A percentile compares a stretch with the other conserved stretches of the same genome.
Evolutionary conservation across 2,329 filamentous ascomycete species (phyloP).

Genomic region (Fusarium citri): DNA sequence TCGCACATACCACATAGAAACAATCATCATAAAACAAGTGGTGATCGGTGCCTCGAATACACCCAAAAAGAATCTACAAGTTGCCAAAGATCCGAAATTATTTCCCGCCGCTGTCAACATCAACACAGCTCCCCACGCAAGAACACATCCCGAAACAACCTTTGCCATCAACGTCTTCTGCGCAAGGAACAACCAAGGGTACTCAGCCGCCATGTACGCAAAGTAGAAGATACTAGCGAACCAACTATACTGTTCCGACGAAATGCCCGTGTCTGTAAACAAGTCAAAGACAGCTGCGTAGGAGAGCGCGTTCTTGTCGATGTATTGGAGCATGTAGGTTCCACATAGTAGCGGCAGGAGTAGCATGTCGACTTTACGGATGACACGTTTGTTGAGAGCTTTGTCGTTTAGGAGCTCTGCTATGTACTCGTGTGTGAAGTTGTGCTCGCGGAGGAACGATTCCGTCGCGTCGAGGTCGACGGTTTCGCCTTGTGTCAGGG

Average conservation of each 20-base stretch:
- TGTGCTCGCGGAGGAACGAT: constrained; percentile 37
- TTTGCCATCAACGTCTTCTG: constrained; percentile 53
- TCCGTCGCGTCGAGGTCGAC: constrained; percentile 34
- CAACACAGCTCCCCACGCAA: constrained; percentile 54
- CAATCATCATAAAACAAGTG: constrained; percentile 63
- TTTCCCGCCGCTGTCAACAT: constrained; percentile 56
- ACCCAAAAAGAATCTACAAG: constrained; percentile 60
- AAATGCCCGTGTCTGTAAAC: constrained; percentile 60
- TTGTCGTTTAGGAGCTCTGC: constrained; percentile 30
- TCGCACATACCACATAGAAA: constrained; percentile 61
- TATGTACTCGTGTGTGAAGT: constrained; percentile 38
- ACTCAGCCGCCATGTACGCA: constrained; percentile 58
- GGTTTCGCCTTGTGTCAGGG: constrained; percentile 29
- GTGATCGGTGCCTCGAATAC: constrained; percentile 61
- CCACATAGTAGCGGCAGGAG: constrained; percentile 63
- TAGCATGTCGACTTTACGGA: constrained; percentile 60
- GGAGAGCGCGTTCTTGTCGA: constrained; percentile 64
- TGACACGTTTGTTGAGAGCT: constrained; percentile 26
- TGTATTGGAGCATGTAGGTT: constrained; percentile 64
- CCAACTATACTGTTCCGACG: constrained; percentile 61
- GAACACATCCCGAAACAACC: constrained; percentile 49
- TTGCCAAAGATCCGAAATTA: constrained; percentile 57
- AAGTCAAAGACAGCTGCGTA: constrained; percentile 67
- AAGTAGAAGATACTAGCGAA: constrained; percentile 66
- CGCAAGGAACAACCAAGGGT: constrained; percentile 51